A percentile compares a stretch with the other conserved stretches of the same genome.
These are phyloP conservation scores for Canna indica DNA, from an alignment of 176 grass and related monocot genomes.

Conservation along the genomic window DNA sequence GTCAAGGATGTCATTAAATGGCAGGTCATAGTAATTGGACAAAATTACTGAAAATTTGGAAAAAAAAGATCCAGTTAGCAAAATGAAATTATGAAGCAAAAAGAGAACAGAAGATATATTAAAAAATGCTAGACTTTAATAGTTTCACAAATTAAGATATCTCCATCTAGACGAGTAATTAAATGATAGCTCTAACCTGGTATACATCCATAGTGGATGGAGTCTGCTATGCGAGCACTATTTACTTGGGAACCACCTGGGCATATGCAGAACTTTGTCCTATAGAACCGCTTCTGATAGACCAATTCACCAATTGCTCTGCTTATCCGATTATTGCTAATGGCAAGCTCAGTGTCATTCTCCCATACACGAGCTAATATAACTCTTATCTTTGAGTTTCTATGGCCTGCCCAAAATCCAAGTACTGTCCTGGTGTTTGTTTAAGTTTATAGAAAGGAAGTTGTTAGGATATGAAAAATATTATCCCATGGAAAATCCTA, in stretches of 20 bases:
- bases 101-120: not conserved
- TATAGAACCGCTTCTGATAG: constrained; percentile 92
- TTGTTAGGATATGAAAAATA: not conserved
- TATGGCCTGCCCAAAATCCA: constrained; percentile 82
- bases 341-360: constrained; percentile 89
- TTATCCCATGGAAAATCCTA: not conserved
- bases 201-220: constrained; percentile 94
- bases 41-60: constrained; percentile 55
- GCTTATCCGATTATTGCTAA: constrained; percentile 89
- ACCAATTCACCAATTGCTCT: constrained; percentile 78
- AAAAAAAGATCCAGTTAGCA: constrained; percentile 18
- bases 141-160: not conserved
- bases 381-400: constrained; percentile 93
- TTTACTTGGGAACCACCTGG: constrained; percentile 99
- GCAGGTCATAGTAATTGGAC: constrained; percentile 61
- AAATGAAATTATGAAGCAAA: not conserved
- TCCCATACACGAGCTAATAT: constrained; percentile 78
- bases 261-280: constrained; percentile 94
- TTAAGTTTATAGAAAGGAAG: not conserved
- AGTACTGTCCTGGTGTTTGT: constrained; percentile 32
- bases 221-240: constrained; percentile 84
- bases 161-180: not conserved
- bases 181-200: constrained; percentile 48
- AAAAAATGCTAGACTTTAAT: not conserved
- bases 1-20: constrained; percentile 56